phyloP scores from a whole-genome alignment of 2,329 filamentous ascomycete genomes.

The Endoconidiophora polonica region DNA sequence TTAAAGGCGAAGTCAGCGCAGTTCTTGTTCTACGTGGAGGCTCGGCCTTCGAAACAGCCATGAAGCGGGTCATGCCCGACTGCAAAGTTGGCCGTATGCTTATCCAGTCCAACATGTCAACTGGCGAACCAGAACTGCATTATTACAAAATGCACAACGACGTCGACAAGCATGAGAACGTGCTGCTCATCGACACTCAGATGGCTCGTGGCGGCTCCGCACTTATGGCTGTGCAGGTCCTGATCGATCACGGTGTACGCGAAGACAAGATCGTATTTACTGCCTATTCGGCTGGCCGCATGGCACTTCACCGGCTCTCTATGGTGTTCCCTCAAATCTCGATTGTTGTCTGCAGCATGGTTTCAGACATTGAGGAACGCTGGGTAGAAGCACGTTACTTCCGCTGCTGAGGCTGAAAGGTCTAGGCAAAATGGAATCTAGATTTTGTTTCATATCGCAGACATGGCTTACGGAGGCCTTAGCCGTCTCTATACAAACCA shows the following conservation, averaged over 20 bases:
- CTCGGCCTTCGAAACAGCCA: conserved; percentile 69
- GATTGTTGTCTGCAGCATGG: conserved; percentile 69
- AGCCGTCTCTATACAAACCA: no score
- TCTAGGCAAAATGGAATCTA: background rate
- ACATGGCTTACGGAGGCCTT: no score
- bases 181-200: conserved; percentile 79
- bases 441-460: background rate
- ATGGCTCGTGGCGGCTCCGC: conserved; percentile 79
- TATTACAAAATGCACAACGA: conserved; percentile 66
- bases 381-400: conserved; percentile 88
- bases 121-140: conserved; percentile 83
- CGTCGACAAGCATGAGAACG: conserved; percentile 58
- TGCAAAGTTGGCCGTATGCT: conserved; percentile 76
- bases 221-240: conserved; percentile 89
- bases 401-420: conserved; percentile 44
- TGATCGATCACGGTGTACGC: conserved; percentile 81
- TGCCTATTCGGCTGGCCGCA: conserved; percentile 74
- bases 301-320: conserved; percentile 69
- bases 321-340: conserved; percentile 78
- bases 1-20: conserved; percentile 62
- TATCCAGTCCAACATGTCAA: conserved; percentile 74
- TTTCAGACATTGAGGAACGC: conserved; percentile 65
- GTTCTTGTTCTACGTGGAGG: conserved; percentile 82
- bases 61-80: conserved; percentile 83
- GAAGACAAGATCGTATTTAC: conserved; percentile 80